Base-by-base conservation (phyloP, 2,329 filamentous ascomycete species). In the Myriosclerotinia curreyana region DNA sequence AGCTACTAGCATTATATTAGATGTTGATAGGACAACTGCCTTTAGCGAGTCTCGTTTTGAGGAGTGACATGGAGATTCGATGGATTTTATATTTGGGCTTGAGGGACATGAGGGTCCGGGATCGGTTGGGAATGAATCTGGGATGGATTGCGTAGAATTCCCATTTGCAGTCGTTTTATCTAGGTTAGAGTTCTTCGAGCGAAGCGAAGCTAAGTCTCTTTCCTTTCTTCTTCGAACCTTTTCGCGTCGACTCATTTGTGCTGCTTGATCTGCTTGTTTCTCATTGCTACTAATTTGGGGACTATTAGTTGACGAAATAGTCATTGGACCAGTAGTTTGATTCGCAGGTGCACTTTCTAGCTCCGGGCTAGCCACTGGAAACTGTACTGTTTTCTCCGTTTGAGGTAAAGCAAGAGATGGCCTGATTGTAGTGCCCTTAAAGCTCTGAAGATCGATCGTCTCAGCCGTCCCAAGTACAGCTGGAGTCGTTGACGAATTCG, bases 181-280 rank as follows among this genome's bases (percentile, higher is more conserved):
- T 42, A 58, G 8, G n/a, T 22, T 36, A 5, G 42, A 58, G 20
- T 40, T 44, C 17, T 28, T 50, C 17, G 15, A n/a, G 25, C 52
- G 42, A 31, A 66, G 54, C 8, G 50, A 52, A 22, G 70, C 72
- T 1, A 74, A 68, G 54, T 74, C 71, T 46, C 66, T 61, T 31
- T 67, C 61, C 56, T 71, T 73, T 34, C 64, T 62, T 22, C 67
- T 68, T 59, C 66, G 66, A 5, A 73, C 71, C 52, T 62, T 65
- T 28, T 72, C 70, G 55, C 67, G 66, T 34, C 70, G 54, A n/a
- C 20, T 68, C 49, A 67, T 60, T 15, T 50, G 55, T 3, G 36
- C 62, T 5, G 54, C 40, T 22, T 56, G 34, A 17, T 54, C 54
- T 36, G 31, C 12, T 36, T 25, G 20, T 15, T 56, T 15, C 7